Conservation (phyloP, 495 filamentous ascomycete species). For the Neurospora sp. region DNA sequence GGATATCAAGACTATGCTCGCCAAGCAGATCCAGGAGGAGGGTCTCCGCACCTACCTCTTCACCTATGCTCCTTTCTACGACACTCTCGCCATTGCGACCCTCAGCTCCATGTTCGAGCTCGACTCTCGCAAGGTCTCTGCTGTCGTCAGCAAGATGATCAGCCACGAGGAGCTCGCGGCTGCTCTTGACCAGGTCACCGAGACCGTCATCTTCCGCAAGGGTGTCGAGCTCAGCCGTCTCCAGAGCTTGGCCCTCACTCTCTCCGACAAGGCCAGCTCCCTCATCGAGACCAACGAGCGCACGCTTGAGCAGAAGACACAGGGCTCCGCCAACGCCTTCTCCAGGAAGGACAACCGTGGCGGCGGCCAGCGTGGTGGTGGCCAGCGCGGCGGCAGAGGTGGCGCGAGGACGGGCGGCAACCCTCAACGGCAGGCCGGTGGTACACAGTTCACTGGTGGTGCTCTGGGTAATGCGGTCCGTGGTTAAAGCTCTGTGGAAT, state of each 20-base stretch:
- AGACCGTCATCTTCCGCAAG: conserved; percentile 97
- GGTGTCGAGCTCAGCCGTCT: conserved; percentile 93
- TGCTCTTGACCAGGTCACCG: conserved; percentile 94
- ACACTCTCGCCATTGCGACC: conserved; percentile 78
- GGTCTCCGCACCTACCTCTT: conserved; percentile 97
- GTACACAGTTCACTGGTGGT: conserved; percentile 49
- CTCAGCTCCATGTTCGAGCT: conserved; percentile 95
- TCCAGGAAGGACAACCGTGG: conserved; percentile 73
- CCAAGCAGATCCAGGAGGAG: conserved; percentile 96
- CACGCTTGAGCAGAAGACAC: conserved; percentile 89
- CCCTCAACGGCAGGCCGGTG: conserved; percentile 44
- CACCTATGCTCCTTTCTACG: conserved; percentile 98
- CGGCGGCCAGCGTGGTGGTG: conserved; percentile 61
- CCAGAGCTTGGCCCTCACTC: conserved; percentile 85
- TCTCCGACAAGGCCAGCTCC: conserved; percentile 90
- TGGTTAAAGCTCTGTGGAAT: conserved; percentile 24
- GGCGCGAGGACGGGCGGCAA: conserved; percentile 46
- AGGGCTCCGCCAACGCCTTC: conserved; percentile 90
- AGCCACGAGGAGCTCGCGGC: conserved; percentile 96
- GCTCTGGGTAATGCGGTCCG: conserved; percentile 46
- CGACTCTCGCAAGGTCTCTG: conserved; percentile 73
- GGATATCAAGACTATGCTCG: conserved; percentile 92
- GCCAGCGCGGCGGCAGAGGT: conserved; percentile 57
- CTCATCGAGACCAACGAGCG: conserved; percentile 97
- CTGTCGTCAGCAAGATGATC: conserved; percentile 99